Evolutionary conservation across 106 monocot genomes (phyloP).

Genomic region (Posidonia australis): DNA sequence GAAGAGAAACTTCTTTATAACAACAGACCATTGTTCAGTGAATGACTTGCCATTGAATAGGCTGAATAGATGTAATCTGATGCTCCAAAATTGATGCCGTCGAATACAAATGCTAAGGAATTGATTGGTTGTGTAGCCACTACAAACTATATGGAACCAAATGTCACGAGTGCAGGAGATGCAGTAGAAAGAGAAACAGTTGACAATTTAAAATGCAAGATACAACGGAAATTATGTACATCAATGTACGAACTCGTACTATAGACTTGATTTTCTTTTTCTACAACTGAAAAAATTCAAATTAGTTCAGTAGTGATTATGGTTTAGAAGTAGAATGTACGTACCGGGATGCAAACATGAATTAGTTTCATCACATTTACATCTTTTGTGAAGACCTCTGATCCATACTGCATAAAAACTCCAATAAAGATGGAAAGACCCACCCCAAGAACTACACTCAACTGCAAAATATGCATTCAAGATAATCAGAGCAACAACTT

Average conservation of each 20-base stretch:
- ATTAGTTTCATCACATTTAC: conserved; percentile 38
- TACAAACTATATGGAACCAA: conserved; percentile 48
- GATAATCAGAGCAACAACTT: background rate
- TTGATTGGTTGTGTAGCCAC: conserved; percentile 81
- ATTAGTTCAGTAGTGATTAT: too few relatives aligned
- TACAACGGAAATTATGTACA: too few relatives aligned
- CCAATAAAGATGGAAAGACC: conserved; percentile 51
- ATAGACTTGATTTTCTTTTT: too few relatives aligned
- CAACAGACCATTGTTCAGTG: background rate
- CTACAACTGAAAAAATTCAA: background rate
- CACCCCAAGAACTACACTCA: conserved; percentile 63
- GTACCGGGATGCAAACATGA: conserved; percentile 61
- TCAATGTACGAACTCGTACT: background rate
- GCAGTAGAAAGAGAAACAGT: too few relatives aligned
- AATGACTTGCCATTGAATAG: conserved; percentile 73
- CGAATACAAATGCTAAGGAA: conserved; percentile 84
- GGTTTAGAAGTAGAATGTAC: background rate
- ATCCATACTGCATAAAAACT: conserved; percentile 49
- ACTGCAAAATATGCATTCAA: conserved; percentile 17
- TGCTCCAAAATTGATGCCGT: conserved; percentile 92
- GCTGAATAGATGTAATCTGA: conserved; percentile 94
- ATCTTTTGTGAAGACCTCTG: conserved; percentile 65
- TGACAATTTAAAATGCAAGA: too few relatives aligned
- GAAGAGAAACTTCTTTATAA: background rate
- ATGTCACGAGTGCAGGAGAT: too few relatives aligned